These are phyloP conservation scores for Nakazawaea ernobii DNA, from an alignment of 805 yeast genomes.

Conservation along the genomic window DNA sequence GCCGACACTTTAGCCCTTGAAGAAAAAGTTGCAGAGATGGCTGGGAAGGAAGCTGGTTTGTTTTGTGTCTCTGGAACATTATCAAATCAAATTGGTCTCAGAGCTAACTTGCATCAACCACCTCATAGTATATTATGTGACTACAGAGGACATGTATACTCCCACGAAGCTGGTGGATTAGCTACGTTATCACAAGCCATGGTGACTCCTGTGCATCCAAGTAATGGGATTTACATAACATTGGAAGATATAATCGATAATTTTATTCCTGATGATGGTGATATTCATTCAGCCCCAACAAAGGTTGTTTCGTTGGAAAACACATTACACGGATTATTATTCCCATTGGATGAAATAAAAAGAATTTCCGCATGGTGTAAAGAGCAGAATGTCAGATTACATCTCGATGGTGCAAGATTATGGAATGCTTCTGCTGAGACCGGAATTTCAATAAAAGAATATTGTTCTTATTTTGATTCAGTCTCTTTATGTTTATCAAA, in stretches of 20 bases:
- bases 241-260: conserved; percentile 68
- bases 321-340: conserved; percentile 77
- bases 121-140: conserved; percentile 86
- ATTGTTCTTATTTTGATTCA: conserved; percentile 77
- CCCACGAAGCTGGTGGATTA: conserved; percentile 87
- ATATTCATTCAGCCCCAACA: conserved; percentile 87
- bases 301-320: conserved; percentile 80
- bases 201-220: conserved; percentile 79
- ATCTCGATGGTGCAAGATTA: conserved; percentile 92
- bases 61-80: conserved; percentile 87
- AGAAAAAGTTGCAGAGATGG: conserved; percentile 51
- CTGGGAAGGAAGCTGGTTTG: conserved; percentile 78
- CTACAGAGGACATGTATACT: conserved; percentile 75
- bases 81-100: conserved; percentile 80
- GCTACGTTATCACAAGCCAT: conserved; percentile 88
- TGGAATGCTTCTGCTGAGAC: conserved; percentile 85
- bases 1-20: conserved; percentile 61
- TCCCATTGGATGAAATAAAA: conserved; percentile 73
- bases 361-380: conserved; percentile 68
- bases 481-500: conserved; percentile 86
- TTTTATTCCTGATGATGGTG: conserved; percentile 67
- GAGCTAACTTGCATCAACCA: conserved; percentile 74
- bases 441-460: conserved; percentile 62
- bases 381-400: conserved; percentile 53
- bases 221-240: conserved; percentile 72